Base-by-base conservation (phyloP, 108 stramenopile species). In the Discostella stelligeroides region DNA sequence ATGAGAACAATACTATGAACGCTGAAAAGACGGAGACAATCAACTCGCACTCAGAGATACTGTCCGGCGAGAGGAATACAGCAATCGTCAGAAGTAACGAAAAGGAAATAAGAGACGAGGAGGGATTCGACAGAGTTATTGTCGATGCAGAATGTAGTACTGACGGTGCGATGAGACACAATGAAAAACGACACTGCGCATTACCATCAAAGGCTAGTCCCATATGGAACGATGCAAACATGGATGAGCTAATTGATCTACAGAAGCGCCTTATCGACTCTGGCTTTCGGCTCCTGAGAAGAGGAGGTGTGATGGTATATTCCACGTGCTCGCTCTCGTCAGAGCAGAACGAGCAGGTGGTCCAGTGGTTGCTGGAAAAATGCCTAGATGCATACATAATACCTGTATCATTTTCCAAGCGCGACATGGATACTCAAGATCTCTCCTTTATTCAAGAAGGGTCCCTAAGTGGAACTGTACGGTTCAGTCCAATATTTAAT, bases 71-170 rank as follows among this genome's bases (percentile, higher is more conserved):
- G n/a, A n/a, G n/a, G n/a, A n/a, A n/a, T n/a, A n/a, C n/a, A n/a
- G n/a, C n/a, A n/a, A n/a, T n/a, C n/a, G n/a, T n/a, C n/a, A n/a
- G n/a, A n/a, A n/a, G n/a, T n/a, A n/a, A n/a, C n/a, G n/a, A n/a
- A n/a, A n/a, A n/a, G n/a, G n/a, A n/a, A n/a, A n/a, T n/a, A n/a
- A n/a, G n/a, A n/a, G n/a, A n/a, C n/a, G n/a, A n/a, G n/a, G n/a
- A n/a, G n/a, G 61, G 55, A 12, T 97, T 92, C 76, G 94, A 98
- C 72, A 75, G 80, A 43, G 94, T 98, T 2, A 75, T 98, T 23
- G 95, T 98, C 9, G 97, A 98, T 83, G 97, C 94, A 10, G 95
- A 98, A 79, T 98, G 97, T 74, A 91, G 88, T 41, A 94, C 95
- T 12, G 95, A 98, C 79, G 95, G 95, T n/a, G 92, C 94, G 1